Evolutionary conservation across 2,329 filamentous ascomycete species (phyloP).

Genomic region (Xylaria arbuscula): DNA sequence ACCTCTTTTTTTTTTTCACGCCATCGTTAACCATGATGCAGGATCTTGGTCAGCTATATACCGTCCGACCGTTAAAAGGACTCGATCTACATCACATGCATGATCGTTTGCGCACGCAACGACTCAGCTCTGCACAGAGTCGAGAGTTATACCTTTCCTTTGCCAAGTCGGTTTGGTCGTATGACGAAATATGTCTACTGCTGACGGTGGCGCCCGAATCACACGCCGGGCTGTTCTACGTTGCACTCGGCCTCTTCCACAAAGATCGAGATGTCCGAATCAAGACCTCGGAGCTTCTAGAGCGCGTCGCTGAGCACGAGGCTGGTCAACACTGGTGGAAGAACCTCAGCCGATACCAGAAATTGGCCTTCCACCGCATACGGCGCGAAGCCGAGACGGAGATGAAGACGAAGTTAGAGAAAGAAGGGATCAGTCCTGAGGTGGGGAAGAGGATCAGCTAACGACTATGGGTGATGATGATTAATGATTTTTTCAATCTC

Average conservation of each 20-base stretch:
- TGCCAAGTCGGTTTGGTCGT: conserved; percentile 77
- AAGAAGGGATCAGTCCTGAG: conserved; percentile 55
- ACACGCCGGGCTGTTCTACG: conserved; percentile 88
- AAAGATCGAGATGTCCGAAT: conserved; percentile 82
- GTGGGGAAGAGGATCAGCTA: conserved; percentile 64
- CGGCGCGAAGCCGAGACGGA: conserved; percentile 72
- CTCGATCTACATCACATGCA: conserved; percentile 92
- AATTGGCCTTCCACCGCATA: conserved; percentile 84
- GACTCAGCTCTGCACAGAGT: conserved; percentile 78
- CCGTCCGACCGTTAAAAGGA: conserved; percentile 75
- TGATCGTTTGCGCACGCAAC: conserved; percentile 86
- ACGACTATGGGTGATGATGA: background rate
- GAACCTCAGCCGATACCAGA: conserved; percentile 85
- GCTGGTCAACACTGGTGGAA: conserved; percentile 95
- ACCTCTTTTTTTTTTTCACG: background rate
- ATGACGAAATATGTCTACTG: conserved; percentile 87
- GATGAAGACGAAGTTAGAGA: conserved; percentile 59
- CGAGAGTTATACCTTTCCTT: conserved; percentile 88
- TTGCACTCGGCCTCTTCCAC: conserved; percentile 92
- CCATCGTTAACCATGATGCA: conserved; percentile 54
- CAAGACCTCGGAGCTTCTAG: conserved; percentile 81
- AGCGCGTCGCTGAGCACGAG: conserved; percentile 85
- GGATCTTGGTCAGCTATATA: conserved; percentile 74
- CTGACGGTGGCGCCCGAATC: conserved; percentile 85
- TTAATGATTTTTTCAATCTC: conserved; percentile 11